Evolutionary conservation across 2,329 filamentous ascomycete species (phyloP).

Genomic region (Akanthomyces muscarius): DNA sequence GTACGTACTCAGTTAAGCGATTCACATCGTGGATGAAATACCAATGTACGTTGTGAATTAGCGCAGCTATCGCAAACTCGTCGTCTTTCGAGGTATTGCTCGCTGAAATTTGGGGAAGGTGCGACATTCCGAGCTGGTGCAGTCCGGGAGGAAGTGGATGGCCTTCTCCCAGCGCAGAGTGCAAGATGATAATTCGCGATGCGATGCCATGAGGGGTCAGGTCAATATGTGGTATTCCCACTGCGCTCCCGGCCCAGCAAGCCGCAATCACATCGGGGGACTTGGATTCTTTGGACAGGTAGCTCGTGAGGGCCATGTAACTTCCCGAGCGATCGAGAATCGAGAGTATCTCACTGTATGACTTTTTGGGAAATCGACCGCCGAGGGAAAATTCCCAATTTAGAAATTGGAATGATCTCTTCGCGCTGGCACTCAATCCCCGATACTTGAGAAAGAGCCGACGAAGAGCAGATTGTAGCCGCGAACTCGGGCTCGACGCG

Average conservation of each 20-base stretch:
- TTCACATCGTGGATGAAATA: conserved; percentile 13
- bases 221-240: not conserved
- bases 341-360: conserved; percentile 2
- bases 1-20: conserved; percentile 13
- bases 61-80: conserved; percentile 9
- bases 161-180: conserved; percentile 6
- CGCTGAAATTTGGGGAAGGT: not conserved
- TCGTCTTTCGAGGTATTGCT: not conserved
- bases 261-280: conserved; percentile 11
- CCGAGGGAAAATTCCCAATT: conserved; percentile 13
- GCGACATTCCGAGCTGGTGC: not conserved
- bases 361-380: conserved; percentile 9
- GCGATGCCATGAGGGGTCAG: conserved; percentile 9
- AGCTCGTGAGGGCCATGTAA: conserved; percentile 14
- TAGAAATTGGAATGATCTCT: conserved; percentile 4
- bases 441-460: conserved; percentile 13
- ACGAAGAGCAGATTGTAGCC: conserved; percentile 5
- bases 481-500: conserved; percentile 1
- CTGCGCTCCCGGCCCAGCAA: conserved; percentile 7
- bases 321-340: conserved; percentile 14
- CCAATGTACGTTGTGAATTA: conserved; percentile 14
- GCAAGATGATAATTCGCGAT: conserved; percentile 11
- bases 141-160: conserved; percentile 11
- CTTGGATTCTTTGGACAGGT: conserved; percentile 13
- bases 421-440: not conserved